phyloP scores from a whole-genome alignment of 345 rosid species.

The Capsella bursapastoris region DNA sequence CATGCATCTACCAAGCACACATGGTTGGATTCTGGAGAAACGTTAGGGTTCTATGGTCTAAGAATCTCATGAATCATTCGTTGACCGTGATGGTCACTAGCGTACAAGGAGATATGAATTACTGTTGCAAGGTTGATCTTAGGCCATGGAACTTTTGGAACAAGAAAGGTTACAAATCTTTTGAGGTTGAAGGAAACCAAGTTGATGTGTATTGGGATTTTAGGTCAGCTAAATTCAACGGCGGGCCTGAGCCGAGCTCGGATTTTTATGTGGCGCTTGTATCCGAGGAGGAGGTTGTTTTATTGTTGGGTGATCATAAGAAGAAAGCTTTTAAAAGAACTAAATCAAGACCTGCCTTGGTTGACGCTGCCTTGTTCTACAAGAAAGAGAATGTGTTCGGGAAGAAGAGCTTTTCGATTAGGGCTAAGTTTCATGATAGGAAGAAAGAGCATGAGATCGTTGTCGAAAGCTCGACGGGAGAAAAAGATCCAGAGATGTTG shows the following conservation, averaged over 20 bases:
- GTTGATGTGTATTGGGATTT: slow-evolving; percentile 78
- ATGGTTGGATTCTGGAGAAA: slow-evolving; percentile 67
- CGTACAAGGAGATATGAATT: slow-evolving; percentile 55
- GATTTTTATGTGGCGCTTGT: slow-evolving; percentile 84
- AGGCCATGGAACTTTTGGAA: slow-evolving; percentile 91
- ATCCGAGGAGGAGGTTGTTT: slow-evolving; percentile 75
- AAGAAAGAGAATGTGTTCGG: slow-evolving; percentile 88
- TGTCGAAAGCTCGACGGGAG: slow-evolving; percentile 70
- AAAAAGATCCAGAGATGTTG: slow-evolving; percentile 85
- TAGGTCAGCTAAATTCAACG: slow-evolving; percentile 72
- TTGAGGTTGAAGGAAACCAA: slow-evolving; percentile 61
- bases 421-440: slow-evolving; percentile 69
- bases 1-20: slow-evolving; percentile 65
- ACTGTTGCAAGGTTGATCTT: slow-evolving; percentile 67
- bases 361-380: slow-evolving; percentile 64
- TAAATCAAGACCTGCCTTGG: slow-evolving; percentile 71
- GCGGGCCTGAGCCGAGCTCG: slow-evolving; percentile 68
- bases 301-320: slow-evolving; percentile 76
- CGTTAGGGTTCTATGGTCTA: slow-evolving; percentile 69
- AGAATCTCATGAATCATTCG: slow-evolving; percentile 71
- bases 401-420: slow-evolving; percentile 69
- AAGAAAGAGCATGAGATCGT: slow-evolving; percentile 76
- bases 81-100: slow-evolving; percentile 58
- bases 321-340: slow-evolving; percentile 86
- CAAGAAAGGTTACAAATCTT: slow-evolving; percentile 71